Percentiles rank a stretch among this genome's conserved stretches.
Conservation (phyloP, 805 yeast genomes). For the Grigorovia jiainica region DNA sequence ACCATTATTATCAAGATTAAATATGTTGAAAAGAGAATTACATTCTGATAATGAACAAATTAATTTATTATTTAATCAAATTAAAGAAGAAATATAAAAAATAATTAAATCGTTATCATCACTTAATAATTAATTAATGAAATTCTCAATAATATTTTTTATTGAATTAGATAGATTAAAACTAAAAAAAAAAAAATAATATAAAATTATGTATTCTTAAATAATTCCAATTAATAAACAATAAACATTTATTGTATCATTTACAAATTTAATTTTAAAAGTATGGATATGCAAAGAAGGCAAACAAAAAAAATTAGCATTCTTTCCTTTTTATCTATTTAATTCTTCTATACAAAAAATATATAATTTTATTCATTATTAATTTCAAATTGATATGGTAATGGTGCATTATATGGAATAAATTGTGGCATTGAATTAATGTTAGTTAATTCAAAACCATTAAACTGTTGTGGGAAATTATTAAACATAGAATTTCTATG, state of each 20-base stretch:
- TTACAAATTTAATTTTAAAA: too few species aligned
- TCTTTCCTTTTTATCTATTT: too few species aligned
- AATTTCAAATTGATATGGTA: not conserved
- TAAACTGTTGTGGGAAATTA: not conserved
- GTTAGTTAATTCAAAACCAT: not conserved
- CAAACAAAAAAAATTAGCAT: too few species aligned
- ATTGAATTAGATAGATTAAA: not conserved
- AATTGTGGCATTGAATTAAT: not conserved
- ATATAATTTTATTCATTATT: not conserved
- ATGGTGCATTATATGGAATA: not conserved
- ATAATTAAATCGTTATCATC: too few species aligned
- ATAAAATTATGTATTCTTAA: not conserved
- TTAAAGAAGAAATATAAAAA: not conserved
- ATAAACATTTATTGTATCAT: not conserved
- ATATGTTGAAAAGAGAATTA: not conserved
- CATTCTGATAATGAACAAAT: not conserved
- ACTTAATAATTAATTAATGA: too few species aligned
- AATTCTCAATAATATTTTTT: too few species aligned
- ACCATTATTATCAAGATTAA: not conserved
- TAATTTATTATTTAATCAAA: not conserved
- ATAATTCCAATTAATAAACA: not conserved
- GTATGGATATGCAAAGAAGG: too few species aligned
- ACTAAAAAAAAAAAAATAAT: not conserved
- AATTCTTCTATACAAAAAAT: too few species aligned
- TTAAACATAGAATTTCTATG: not conserved